Evolutionary conservation across 1,139 yeast species (phyloP).

Genomic region (Debaryomyces psychrophilus): DNA sequence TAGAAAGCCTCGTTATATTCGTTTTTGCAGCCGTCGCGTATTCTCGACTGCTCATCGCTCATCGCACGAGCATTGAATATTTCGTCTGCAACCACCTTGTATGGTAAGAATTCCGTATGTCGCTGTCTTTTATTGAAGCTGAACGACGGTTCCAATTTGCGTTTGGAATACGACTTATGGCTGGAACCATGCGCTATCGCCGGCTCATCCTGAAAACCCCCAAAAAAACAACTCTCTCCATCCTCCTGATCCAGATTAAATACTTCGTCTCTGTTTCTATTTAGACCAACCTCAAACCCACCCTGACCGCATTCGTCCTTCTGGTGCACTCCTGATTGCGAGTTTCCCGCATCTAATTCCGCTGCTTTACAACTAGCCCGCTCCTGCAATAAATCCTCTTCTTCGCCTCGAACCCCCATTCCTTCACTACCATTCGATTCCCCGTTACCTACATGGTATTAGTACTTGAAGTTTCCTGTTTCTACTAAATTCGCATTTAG

Average conservation of each 20-base stretch:
- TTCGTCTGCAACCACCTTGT: not conserved
- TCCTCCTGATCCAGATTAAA: not conserved
- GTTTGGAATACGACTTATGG: not conserved
- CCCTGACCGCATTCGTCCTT: not conserved
- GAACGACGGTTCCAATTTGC: not conserved
- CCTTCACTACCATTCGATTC: not conserved
- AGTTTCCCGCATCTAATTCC: not conserved
- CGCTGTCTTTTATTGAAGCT: not conserved
- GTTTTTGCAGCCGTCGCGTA: too few relatives aligned
- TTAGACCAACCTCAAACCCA: not conserved
- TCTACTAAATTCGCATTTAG: slow-evolving; percentile 5
- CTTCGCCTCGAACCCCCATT: not conserved
- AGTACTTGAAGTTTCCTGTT: not conserved
- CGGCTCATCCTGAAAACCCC: not conserved
- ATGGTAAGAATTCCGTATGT: not conserved
- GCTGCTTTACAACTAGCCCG: not conserved
- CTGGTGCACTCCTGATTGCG: not conserved
- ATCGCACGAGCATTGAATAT: not conserved
- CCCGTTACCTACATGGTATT: slow-evolving; percentile 2
- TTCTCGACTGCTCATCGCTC: not conserved
- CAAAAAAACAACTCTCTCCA: not conserved
- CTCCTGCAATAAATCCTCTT: not conserved
- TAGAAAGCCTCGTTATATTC: too few relatives aligned
- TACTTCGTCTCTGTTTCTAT: not conserved
- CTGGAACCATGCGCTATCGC: not conserved